Evolutionary conservation across 441 rosid genomes (phyloP).

Genomic region (Pelargonium exstipulatum): DNA sequence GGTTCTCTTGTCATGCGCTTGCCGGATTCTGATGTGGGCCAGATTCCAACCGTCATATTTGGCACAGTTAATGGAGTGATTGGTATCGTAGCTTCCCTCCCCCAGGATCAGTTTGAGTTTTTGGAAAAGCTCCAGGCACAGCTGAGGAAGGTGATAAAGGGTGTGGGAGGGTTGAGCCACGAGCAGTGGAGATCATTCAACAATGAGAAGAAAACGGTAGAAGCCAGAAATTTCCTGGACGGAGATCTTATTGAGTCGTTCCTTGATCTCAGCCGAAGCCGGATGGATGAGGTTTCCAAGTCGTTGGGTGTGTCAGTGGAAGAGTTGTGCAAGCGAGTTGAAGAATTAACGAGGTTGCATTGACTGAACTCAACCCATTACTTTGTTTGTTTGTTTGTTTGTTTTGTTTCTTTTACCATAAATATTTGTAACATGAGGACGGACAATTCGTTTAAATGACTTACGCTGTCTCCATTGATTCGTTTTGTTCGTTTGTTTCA

Average conservation of each 20-base stretch:
- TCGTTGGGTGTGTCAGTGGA: constrained; percentile 62
- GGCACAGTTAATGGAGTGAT: constrained; percentile 85
- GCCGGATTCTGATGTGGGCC: constrained; percentile 88
- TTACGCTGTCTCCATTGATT: background rate
- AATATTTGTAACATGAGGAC: background rate
- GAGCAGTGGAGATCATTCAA: constrained; percentile 95
- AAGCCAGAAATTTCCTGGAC: constrained; percentile 73
- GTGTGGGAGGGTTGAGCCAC: constrained; percentile 86
- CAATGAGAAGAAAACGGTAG: constrained; percentile 76
- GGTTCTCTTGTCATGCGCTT: constrained; percentile 96
- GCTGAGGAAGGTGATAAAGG: constrained; percentile 80
- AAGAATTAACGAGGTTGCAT: constrained; percentile 86
- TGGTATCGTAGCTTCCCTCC: constrained; percentile 92
- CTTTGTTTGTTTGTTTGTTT: background rate
- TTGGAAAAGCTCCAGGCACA: constrained; percentile 76
- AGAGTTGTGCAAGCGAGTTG: constrained; percentile 81
- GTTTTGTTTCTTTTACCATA: background rate
- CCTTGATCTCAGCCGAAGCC: constrained; percentile 60
- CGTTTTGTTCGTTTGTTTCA: background rate
- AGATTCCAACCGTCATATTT: constrained; percentile 76
- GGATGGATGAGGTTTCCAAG: constrained; percentile 84
- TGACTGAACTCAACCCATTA: constrained; percentile 21
- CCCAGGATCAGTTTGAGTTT: constrained; percentile 65
- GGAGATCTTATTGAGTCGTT: constrained; percentile 89
- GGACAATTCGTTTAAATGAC: background rate